A percentile compares a stretch with the other conserved stretches of the same genome.
These are phyloP conservation scores for Chrysosporium queenslandicum DNA, from an alignment of 2,329 filamentous ascomycete species.

Conservation along the genomic window DNA sequence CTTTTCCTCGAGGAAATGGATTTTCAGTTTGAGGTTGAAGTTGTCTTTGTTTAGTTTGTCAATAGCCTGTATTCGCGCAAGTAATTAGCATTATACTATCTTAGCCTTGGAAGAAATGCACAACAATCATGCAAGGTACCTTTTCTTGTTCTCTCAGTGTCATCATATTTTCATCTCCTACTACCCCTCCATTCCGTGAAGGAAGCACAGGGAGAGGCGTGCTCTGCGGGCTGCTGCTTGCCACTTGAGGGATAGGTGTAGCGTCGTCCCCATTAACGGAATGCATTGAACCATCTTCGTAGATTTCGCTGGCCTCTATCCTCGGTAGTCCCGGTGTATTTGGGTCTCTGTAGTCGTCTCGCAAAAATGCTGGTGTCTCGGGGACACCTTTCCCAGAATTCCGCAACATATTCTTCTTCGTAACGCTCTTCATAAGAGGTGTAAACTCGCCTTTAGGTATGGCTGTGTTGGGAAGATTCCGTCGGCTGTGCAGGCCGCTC, in stretches of 20 bases:
- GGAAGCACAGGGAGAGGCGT: constrained; percentile 68
- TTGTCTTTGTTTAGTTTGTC: constrained; percentile 98
- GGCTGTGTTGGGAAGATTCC: constrained; percentile 56
- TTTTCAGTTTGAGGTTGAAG: constrained; percentile 91
- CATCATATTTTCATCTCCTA: constrained; percentile 76
- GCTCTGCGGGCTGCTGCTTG: constrained; percentile 69
- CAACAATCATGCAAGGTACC: constrained; percentile 17
- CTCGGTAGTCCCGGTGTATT: constrained; percentile 64
- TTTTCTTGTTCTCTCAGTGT: constrained; percentile 88
- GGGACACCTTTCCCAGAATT: constrained; percentile 47
- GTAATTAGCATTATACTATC: background rate
- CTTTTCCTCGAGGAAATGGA: constrained; percentile 90
- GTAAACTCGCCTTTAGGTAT: constrained; percentile 68
- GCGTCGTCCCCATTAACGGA: constrained; percentile 53
- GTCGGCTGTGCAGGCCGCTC: constrained; percentile 55
- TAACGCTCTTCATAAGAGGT: constrained; percentile 69
- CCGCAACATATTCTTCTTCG: constrained; percentile 56
- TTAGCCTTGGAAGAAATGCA: background rate
- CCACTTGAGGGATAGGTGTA: constrained; percentile 65
- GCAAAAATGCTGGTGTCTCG: constrained; percentile 60
- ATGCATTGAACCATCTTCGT: constrained; percentile 54
- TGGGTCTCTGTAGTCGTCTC: constrained; percentile 52
- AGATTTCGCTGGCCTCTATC: constrained; percentile 60
- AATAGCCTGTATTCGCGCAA: constrained; percentile 47
- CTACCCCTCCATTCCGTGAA: constrained; percentile 54